These are phyloP conservation scores for Auricularia cornea DNA, from an alignment of 768 basidiomycete genomes.

Conservation along the genomic window DNA sequence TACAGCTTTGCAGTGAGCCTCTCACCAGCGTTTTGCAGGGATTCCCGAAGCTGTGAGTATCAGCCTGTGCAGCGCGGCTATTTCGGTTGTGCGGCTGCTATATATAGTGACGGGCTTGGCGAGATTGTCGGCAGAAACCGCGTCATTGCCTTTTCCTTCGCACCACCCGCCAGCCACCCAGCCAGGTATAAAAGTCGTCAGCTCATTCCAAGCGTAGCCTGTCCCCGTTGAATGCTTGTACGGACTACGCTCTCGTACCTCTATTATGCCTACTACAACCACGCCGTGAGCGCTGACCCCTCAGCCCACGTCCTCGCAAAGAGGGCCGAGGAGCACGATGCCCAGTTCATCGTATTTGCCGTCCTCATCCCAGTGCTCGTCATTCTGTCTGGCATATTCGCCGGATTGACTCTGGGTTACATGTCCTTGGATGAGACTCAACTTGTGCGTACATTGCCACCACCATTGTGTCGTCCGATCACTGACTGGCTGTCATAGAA, in stretches of 20 bases:
- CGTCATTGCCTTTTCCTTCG: too few relatives aligned
- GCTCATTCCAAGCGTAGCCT: too few relatives aligned
- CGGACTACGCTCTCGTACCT: not conserved
- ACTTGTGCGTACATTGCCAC: slow-evolving; percentile 27
- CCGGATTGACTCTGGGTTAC: slow-evolving; percentile 85
- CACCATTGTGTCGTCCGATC: not conserved
- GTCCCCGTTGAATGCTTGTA: not conserved
- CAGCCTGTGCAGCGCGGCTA: too few relatives aligned
- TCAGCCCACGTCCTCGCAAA: slow-evolving; percentile 1
- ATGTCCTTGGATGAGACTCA: slow-evolving; percentile 92
- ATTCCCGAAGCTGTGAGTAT: too few relatives aligned
- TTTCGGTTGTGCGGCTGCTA: too few relatives aligned
- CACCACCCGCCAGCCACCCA: too few relatives aligned
- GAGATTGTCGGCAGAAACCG: too few relatives aligned
- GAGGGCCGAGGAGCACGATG: slow-evolving; percentile 5
- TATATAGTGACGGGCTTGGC: too few relatives aligned
- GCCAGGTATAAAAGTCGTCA: too few relatives aligned
- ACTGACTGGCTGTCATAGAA: slow-evolving; percentile 22
- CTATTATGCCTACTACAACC: not conserved
- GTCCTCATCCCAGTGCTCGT: slow-evolving; percentile 79
- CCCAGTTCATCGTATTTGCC: slow-evolving; percentile 27
- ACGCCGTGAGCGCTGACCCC: not conserved
- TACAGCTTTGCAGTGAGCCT: too few relatives aligned
- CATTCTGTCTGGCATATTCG: slow-evolving; percentile 75
- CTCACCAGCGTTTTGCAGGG: too few relatives aligned